Conservation (phyloP, 2,329 filamentous ascomycete genomes). For the Penicillium sp. region DNA sequence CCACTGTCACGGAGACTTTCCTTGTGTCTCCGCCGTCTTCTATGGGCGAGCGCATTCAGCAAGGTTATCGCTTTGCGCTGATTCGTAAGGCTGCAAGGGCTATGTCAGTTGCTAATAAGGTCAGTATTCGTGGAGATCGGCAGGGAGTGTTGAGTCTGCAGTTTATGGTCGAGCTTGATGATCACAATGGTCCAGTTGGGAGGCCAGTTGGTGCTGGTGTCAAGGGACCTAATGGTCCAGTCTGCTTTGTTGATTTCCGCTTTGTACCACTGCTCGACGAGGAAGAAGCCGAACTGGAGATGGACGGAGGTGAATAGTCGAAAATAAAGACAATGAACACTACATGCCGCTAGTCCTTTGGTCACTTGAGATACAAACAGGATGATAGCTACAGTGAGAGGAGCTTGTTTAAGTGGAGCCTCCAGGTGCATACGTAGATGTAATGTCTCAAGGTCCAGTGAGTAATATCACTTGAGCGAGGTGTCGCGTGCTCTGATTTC, state of each 20-base stretch:
- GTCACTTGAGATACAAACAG: too few species aligned
- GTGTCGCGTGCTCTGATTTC: too few species aligned
- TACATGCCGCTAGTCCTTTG: too few species aligned
- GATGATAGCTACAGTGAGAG: too few species aligned
- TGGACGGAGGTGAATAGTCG: conserved; percentile 14
- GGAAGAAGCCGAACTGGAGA: conserved; percentile 34
- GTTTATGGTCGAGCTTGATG: conserved; percentile 90
- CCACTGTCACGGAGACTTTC: conserved; percentile 54
- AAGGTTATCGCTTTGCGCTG: conserved; percentile 84
- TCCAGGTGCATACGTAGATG: too few species aligned
- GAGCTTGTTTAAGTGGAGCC: too few species aligned
- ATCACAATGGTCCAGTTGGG: conserved; percentile 41
- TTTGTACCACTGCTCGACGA: conserved; percentile 50
- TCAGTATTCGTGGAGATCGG: conserved; percentile 82
- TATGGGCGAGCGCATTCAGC: conserved; percentile 63
- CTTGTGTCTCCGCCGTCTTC: conserved; percentile 59
- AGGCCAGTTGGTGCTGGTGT: conserved; percentile 26
- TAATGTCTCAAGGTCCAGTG: too few species aligned
- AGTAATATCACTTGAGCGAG: too few species aligned
- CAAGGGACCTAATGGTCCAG: conserved; percentile 28
- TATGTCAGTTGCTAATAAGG: conserved; percentile 92
- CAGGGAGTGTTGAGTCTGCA: conserved; percentile 92
- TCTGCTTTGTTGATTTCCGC: conserved; percentile 51
- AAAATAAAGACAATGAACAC: not conserved
- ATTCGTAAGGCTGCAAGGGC: conserved; percentile 83